These are phyloP conservation scores for Globisporangium camurandrum DNA, from an alignment of 352 stramenopile genomes.

Conservation along the genomic window DNA sequence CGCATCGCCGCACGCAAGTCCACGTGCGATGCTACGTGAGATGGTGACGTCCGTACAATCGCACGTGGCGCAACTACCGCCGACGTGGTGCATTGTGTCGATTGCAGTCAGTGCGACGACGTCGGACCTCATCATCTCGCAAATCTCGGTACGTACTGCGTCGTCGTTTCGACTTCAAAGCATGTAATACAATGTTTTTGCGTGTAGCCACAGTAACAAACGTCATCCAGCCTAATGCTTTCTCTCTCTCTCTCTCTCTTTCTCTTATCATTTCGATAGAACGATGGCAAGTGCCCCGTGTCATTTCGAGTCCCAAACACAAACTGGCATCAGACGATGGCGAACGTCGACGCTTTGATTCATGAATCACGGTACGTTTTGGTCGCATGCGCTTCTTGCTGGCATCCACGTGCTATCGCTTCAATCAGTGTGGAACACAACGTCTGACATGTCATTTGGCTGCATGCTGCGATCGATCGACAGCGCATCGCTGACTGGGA, in stretches of 20 bases:
- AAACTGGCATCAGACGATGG: conserved; percentile 30
- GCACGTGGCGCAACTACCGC: conserved; percentile 25
- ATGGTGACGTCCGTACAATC: conserved; percentile 12
- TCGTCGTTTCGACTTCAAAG: neutral
- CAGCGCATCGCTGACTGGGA: conserved; percentile 51
- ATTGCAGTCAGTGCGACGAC: conserved; percentile 27
- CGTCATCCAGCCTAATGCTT: neutral
- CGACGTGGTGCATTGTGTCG: conserved; percentile 35
- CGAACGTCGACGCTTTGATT: conserved; percentile 43
- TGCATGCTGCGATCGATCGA: too few relatives aligned
- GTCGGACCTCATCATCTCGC: conserved; percentile 41
- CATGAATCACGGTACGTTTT: conserved; percentile 40
- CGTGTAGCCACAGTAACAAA: too few relatives aligned
- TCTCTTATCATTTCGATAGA: conserved; percentile 23
- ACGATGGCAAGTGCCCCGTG: conserved; percentile 24
- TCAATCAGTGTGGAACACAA: too few relatives aligned
- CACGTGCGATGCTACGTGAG: conserved; percentile 11
- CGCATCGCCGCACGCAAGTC: neutral
- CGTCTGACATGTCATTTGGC: too few relatives aligned
- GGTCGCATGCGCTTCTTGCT: neutral
- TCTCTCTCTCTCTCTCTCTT: neutral
- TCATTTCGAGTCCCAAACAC: conserved; percentile 43
- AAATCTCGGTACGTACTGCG: conserved; percentile 20
- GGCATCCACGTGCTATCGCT: neutral
- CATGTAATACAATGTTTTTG: too few relatives aligned